phyloP scores from a whole-genome alignment of 768 basidiomycete genomes.

The Naematelia encephala region DNA sequence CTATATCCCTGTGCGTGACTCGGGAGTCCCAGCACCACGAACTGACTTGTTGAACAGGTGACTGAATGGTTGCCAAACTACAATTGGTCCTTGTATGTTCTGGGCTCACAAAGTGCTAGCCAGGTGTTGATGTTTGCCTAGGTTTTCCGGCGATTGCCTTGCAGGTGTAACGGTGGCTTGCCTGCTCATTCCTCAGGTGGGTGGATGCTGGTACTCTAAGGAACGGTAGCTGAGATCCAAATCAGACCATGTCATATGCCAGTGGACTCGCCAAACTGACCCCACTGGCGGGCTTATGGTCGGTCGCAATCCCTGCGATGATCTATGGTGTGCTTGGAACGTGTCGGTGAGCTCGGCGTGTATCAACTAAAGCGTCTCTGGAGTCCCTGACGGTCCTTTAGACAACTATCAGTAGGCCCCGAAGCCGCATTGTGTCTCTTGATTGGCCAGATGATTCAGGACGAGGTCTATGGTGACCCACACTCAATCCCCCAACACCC shows the following conservation, averaged over 20 bases:
- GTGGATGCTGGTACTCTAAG: constrained; percentile 38
- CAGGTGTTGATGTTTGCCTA: constrained; percentile 32
- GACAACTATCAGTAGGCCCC: constrained; percentile 58
- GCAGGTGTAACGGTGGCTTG: constrained; percentile 71
- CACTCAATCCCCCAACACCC: constrained; percentile 53
- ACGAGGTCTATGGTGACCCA: constrained; percentile 59
- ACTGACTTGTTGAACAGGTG: constrained; percentile 23
- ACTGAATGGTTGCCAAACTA: constrained; percentile 51
- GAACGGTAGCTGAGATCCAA: constrained; percentile 59
- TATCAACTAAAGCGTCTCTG: not conserved
- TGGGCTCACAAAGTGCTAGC: constrained; percentile 5
- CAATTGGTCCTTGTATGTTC: constrained; percentile 38
- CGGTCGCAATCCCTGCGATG: constrained; percentile 81
- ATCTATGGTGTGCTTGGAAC: constrained; percentile 86
- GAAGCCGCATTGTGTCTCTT: constrained; percentile 85
- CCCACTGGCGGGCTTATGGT: constrained; percentile 81
- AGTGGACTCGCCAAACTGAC: constrained; percentile 79
- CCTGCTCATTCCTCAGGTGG: constrained; percentile 50
- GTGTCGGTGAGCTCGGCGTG: constrained; percentile 51
- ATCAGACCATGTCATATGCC: constrained; percentile 84
- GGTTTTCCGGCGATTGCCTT: constrained; percentile 68
- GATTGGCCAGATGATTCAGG: constrained; percentile 78
- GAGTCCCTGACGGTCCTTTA: constrained; percentile 7
- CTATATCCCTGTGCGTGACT: constrained; percentile 40
- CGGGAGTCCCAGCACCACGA: not conserved